A percentile compares a stretch with the other conserved stretches of the same genome.
Conservation (phyloP, 2,329 filamentous ascomycete genomes). For the Colletotrichum sp. region DNA sequence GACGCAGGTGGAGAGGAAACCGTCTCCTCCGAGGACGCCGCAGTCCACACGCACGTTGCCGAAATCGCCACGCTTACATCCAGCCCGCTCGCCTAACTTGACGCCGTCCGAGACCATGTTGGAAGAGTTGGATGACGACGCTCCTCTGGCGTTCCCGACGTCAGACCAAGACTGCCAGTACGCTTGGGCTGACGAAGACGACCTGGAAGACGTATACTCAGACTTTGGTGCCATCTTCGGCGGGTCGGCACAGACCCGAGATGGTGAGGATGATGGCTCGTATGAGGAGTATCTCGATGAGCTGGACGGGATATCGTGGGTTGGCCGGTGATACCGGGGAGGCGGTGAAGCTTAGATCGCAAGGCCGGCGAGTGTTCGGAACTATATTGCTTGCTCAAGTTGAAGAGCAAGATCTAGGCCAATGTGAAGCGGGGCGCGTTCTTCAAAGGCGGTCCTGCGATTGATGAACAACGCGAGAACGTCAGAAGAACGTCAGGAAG, state of each 20-base stretch:
- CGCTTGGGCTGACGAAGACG: constrained; percentile 43
- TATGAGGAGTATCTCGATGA: constrained; percentile 63
- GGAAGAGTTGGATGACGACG: constrained; percentile 49
- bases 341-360: background rate
- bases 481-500: background rate
- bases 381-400: background rate
- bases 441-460: background rate
- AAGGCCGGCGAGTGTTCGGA: background rate
- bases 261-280: constrained; percentile 42
- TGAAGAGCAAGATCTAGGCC: background rate
- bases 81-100: constrained; percentile 24
- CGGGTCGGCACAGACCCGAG: constrained; percentile 28
- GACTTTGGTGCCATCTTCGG: constrained; percentile 60
- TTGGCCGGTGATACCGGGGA: constrained; percentile 14
- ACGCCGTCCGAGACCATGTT: constrained; percentile 30
- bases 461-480: background rate
- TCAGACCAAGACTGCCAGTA: constrained; percentile 51
- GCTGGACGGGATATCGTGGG: constrained; percentile 59
- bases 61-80: background rate
- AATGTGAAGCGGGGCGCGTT: background rate
- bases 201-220: constrained; percentile 57
- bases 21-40: background rate
- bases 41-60: background rate
- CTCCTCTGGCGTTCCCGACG: constrained; percentile 52
- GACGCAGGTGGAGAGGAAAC: background rate